Base-by-base conservation (phyloP, 192 early-diverging fungal species). In the Backusella psychrophila region DNA sequence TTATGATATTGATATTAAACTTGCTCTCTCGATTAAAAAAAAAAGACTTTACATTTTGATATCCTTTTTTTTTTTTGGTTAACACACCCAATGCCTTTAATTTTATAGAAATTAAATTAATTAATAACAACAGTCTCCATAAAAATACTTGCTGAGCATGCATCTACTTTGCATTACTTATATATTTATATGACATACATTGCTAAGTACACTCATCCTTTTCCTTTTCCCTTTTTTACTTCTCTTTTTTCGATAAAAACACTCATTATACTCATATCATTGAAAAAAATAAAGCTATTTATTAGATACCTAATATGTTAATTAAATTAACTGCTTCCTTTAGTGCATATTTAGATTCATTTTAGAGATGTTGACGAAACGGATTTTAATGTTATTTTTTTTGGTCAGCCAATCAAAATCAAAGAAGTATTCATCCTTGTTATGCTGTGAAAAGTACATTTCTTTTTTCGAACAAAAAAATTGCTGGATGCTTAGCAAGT, bases 71-170 rank as follows among this genome's bases (percentile, higher is more conserved):
- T 44, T 44, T 44, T 44, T 44, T 44, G 12, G 42, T 4, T 17
- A 44, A 15, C 14, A 3, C 15, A 44, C 14, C 0, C 42, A 17
- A 17, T 44, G 14, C 14, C 15, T 59, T 59, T 59, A 59, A 59
- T 59, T 26, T 59, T 59, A 59, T 9, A 59, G 23, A 59, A 59
- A 59, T 59, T 59, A 59, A 59, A 59, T 59, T 59, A 59, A 59
- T 59, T 59, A 59, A 59, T 59, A 26, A 59, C 38, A 38, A 38
- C 9, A 11, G 52, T 53, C 9, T 59, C 21, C 23, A 19, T 17
- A 49, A 17, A 5, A n/a, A 49, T 17, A 19, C 46, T 59, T 59
- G 53, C 53, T 59, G n/a, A 59, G 53, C 53, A 59, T 59, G 5
- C 53, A 59, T 59, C 23, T 59, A 2, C 21, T 49, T 19, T 59